These are phyloP conservation scores for Chaetomium globosum DNA, from an alignment of 2,329 filamentous ascomycete species.

Conservation along the genomic window DNA sequence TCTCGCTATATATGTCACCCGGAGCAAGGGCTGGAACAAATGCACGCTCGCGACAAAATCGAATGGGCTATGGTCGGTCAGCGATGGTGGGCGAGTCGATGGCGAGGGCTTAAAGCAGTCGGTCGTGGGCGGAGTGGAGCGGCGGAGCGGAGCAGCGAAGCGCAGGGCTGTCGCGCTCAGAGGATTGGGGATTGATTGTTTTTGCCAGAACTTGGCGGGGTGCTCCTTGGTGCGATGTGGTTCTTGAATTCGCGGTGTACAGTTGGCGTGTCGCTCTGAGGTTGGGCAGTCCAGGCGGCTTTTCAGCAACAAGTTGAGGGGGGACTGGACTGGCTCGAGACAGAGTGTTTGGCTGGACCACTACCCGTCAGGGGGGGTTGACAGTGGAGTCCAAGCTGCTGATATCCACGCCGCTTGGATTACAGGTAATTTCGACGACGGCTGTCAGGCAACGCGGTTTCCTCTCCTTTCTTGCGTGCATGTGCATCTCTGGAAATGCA, in stretches of 20 bases:
- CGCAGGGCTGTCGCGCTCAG: conserved; percentile 22
- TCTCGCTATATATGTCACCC: conserved; percentile 5
- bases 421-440: conserved; percentile 1
- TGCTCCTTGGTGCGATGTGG: conserved; percentile 10
- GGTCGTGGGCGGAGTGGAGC: not conserved
- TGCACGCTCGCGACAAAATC: conserved; percentile 1
- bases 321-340: conserved; percentile 13
- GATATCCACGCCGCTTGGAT: conserved; percentile 12
- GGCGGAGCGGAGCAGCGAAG: not conserved
- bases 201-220: conserved; percentile 18
- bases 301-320: conserved; percentile 32
- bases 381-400: conserved; percentile 18
- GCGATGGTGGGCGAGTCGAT: not conserved
- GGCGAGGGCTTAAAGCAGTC: not conserved
- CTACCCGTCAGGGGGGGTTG: conserved; percentile 6
- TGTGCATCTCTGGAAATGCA: not conserved
- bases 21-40: not conserved
- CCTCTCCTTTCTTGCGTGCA: not conserved
- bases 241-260: conserved; percentile 15
- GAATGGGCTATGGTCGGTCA: not conserved
- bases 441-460: not conserved
- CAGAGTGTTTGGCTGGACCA: conserved; percentile 29
- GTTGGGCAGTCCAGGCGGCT: conserved; percentile 33
- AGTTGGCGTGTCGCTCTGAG: conserved; percentile 33
- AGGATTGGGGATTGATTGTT: conserved; percentile 32